Conservation (phyloP, 2,329 filamentous ascomycete species). For the Fusarium transvaalense region DNA sequence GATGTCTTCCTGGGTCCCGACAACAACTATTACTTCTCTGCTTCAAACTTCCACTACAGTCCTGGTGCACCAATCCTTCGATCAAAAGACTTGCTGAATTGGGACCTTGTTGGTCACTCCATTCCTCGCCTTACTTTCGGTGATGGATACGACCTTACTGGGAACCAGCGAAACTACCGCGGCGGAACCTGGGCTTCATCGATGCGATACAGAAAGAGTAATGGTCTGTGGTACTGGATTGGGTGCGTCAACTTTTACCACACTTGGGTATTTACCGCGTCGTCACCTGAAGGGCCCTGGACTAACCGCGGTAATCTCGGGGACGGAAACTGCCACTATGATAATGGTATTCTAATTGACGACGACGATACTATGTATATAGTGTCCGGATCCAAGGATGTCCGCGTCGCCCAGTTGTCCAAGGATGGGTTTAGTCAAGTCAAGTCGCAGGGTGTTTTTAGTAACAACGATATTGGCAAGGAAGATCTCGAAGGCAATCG, state of each 20-base stretch:
- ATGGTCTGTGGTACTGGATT: conserved; percentile 67
- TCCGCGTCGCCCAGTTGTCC: conserved; percentile 65
- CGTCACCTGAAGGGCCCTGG: conserved; percentile 59
- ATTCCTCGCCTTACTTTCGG: conserved; percentile 61
- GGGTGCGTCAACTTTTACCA: conserved; percentile 65
- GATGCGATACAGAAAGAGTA: conserved; percentile 63
- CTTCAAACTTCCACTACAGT: conserved; percentile 68
- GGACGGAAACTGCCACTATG: conserved; percentile 64
- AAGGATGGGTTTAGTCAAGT: conserved; percentile 61
- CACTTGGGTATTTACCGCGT: conserved; percentile 67
- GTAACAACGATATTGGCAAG: conserved; percentile 50
- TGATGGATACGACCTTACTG: conserved; percentile 60
- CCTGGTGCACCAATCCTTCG: conserved; percentile 68
- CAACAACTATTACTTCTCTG: conserved; percentile 66
- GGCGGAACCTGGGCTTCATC: conserved; percentile 69
- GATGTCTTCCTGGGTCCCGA: conserved; percentile 65
- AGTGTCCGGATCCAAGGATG: conserved; percentile 63
- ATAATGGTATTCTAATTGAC: conserved; percentile 69
- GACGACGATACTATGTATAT: conserved; percentile 71
- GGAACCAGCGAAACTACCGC: conserved; percentile 59
- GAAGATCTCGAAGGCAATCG: conserved; percentile 68
- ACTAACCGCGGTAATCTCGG: conserved; percentile 53
- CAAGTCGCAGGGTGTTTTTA: conserved; percentile 60
- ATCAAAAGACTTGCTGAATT: conserved; percentile 67
- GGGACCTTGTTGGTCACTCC: conserved; percentile 61